phyloP scores from a whole-genome alignment of 352 stramenopile genomes.

The Phytopythium aichiense region DNA sequence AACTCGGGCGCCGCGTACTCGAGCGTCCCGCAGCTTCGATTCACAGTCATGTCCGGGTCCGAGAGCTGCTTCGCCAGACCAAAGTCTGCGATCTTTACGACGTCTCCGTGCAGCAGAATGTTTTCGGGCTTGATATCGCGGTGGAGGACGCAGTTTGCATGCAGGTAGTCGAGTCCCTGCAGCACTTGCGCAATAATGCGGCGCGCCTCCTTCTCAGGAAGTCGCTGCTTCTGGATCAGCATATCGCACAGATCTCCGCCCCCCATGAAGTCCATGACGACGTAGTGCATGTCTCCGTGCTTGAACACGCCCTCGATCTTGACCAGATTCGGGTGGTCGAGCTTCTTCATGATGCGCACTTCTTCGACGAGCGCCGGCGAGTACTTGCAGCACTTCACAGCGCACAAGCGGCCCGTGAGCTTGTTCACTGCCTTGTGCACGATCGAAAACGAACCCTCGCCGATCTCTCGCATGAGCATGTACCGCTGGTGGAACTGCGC shows the following conservation, averaged over 20 bases:
- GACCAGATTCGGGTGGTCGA: slow-evolving; percentile 71
- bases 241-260: slow-evolving; percentile 73
- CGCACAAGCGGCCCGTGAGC: slow-evolving; percentile 53
- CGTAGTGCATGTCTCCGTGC: slow-evolving; percentile 69
- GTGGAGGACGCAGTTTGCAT: slow-evolving; percentile 58
- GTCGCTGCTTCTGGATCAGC: slow-evolving; percentile 58
- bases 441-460: slow-evolving; percentile 81
- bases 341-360: slow-evolving; percentile 51
- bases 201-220: slow-evolving; percentile 48
- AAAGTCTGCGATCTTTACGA: slow-evolving; percentile 79
- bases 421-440: slow-evolving; percentile 74
- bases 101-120: slow-evolving; percentile 64
- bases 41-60: slow-evolving; percentile 41
- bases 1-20: slow-evolving; percentile 78
- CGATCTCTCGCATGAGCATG: slow-evolving; percentile 75
- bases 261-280: slow-evolving; percentile 82
- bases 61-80: slow-evolving; percentile 67
- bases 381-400: slow-evolving; percentile 75
- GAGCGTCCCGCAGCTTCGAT: slow-evolving; percentile 64
- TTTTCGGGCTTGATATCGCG: slow-evolving; percentile 84
- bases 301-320: slow-evolving; percentile 64
- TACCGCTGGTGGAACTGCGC: slow-evolving; percentile 58
- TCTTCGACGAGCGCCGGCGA: slow-evolving; percentile 63
- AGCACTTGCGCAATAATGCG: slow-evolving; percentile 62
- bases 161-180: slow-evolving; percentile 56